Evolutionary conservation across 78 protist species (phyloP), one percentile per base, ranked within the genome.

Genomic region (Pelomyxa schiedti): DNA sequence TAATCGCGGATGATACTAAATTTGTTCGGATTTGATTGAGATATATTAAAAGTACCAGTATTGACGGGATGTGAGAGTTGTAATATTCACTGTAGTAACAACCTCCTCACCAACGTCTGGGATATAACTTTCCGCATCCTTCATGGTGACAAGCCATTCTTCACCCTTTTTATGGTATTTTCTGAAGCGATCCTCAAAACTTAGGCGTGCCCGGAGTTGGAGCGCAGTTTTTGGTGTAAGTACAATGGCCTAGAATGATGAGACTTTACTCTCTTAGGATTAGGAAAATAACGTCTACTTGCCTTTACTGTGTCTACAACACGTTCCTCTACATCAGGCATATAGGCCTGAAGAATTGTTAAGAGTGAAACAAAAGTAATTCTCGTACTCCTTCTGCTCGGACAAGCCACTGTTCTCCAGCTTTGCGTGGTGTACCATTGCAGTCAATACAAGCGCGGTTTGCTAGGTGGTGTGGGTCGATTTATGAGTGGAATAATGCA

Each of bases 401-500:
- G 58, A 90, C 87, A 38, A 85, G 72, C 92, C 91, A 90, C 81
- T 90, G 88, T 29, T 88, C 90, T 26, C 90, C 88, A 42, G 86
- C 83, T 30, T 38, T 71, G 52, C 76, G 80, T 68, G 8, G 29
- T 7, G 66, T 58, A 41, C 83, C 86, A 22, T 42, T 53, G 32
- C 42, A 53, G 69, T 89, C 94, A 1, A 4, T 37, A 73, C 74
- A 79, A 28, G 39, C 77, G 30, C 66, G 32, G 68, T 75, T 79
- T 24, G 96, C 96, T 2, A n/a, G 58, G 58, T 47, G 58, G 58
- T 24, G 58, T 24, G 58, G 16, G 58, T 16, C 58, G 58, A 16
- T 16, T 16, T 24, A 16, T 47, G 32, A 47, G 58, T 16, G n/a
- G n/a, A n/a, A n/a, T n/a, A n/a, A n/a, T n/a, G n/a, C n/a, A n/a